A percentile compares a stretch with the other conserved stretches of the same genome.
phyloP scores from a whole-genome alignment of 148 eudicot genomes.

The Rhododendron williamsianum region DNA sequence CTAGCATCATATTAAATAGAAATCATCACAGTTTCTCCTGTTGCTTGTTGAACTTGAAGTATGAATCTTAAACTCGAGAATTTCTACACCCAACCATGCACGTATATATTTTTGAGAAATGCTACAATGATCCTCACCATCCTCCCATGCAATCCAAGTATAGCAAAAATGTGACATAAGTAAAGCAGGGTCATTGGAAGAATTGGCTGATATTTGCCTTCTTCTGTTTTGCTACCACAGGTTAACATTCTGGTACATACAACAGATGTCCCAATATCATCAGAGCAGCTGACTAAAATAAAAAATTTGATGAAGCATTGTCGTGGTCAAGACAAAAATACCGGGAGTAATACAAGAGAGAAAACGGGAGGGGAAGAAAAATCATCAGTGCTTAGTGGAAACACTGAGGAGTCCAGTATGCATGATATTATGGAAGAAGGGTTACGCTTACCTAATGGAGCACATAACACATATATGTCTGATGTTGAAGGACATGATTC shows the following conservation, averaged over 20 bases:
- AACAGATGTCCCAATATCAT: conserved; percentile 47
- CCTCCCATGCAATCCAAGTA: neutral
- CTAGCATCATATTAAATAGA: neutral
- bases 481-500: conserved; percentile 33
- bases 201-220: neutral
- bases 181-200: neutral
- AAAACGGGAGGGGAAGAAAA: conserved; percentile 29
- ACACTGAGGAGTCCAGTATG: conserved; percentile 53
- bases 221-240: conserved; percentile 33
- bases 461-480: conserved; percentile 23
- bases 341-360: conserved; percentile 14
- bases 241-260: conserved; percentile 76
- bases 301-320: conserved; percentile 41
- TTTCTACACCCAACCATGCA: neutral
- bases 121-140: neutral
- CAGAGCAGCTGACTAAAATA: conserved; percentile 47
- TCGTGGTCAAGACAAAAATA: conserved; percentile 29
- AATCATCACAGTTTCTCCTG: neutral
- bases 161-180: neutral
- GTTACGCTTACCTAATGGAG: conserved; percentile 29
- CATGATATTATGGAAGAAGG: conserved; percentile 30
- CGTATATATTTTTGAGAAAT: neutral
- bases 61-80: neutral
- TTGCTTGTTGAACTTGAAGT: neutral
- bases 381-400: conserved; percentile 44